Evolutionary conservation across 2,329 filamentous ascomycete species (phyloP), one percentile per base, ranked within the genome.

Genomic region (Aspergillus sp.): DNA sequence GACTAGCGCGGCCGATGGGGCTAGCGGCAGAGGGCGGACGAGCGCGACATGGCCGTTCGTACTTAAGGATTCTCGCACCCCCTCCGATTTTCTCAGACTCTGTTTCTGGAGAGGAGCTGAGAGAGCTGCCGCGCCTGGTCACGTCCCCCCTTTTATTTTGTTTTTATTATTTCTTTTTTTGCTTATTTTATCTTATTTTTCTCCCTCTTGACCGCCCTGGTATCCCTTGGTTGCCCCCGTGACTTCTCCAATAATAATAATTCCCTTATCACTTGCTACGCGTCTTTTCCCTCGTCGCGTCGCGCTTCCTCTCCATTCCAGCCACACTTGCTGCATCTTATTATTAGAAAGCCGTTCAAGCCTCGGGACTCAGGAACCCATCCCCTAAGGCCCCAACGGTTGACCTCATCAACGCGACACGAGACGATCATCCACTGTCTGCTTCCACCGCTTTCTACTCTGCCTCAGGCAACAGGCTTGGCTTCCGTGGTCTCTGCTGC

Each of bases 1-100:
- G 52, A 45, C 54, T 65, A 65, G 60, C 49, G 58, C 51, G 47
- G 54, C 56, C 46, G 60, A 64, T 62, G 60, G 62, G 60, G 61
- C 56, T 64, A 62, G 61, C 57, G 61, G 59, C 57, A 61, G 53
- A 51, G 53, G 54, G 49, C 58, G 56, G 61, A 52, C 53, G 49
- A 59, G 56, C 55, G 57, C 57, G 58, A 59, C 50, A 50, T 54
- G 56, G 51, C 50, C 58, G 59, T 54, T 59, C 63, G 58, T 67
- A 67, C 63, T 67, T 67, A 67, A 67, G 64, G 56, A 65, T 66
- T 66, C 63, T 64, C 58, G 58, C 61, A 64, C 61, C 64, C 64
- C 61, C 58, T 61, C 60, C 55, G 58, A 59, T 55, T 65, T 62
- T 55, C 58, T 60, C 59, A 60, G 54, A 56, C 55, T 64, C 60